Evolutionary conservation across 768 basidiomycete species (phyloP).

Genomic region (Lactifluus rugatus): DNA sequence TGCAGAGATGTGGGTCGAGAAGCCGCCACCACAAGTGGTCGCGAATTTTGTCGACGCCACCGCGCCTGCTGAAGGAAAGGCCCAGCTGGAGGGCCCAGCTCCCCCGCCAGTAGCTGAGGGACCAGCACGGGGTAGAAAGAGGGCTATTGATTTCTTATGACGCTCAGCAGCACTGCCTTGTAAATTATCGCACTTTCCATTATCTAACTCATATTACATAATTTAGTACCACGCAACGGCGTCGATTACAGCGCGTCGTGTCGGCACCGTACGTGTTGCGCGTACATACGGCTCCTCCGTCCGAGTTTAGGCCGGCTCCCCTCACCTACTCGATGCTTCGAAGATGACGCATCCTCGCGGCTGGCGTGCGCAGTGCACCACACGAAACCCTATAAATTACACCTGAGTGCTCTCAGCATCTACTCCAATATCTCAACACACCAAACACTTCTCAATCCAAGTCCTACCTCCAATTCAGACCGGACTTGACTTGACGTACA

Average conservation of each 20-base stretch:
- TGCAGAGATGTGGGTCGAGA: conserved; percentile 55
- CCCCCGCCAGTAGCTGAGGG: conserved; percentile 10
- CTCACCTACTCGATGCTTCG: not conserved
- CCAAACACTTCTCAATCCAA: no score
- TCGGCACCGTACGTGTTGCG: conserved; percentile 1
- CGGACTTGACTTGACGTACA: no score
- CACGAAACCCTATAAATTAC: not conserved
- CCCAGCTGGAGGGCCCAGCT: not conserved
- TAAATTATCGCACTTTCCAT: not conserved
- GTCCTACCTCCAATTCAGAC: no score
- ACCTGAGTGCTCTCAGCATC: not conserved
- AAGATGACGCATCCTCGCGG: conserved; percentile 1
- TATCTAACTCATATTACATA: not conserved
- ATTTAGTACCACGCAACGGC: no score
- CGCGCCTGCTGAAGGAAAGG: not conserved
- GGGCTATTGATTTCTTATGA: conserved; percentile 24
- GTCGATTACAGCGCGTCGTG: not conserved
- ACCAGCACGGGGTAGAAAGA: conserved; percentile 21
- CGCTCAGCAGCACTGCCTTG: not conserved
- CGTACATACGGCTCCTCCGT: not conserved
- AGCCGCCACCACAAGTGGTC: conserved; percentile 43
- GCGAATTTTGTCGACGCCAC: conserved; percentile 25
- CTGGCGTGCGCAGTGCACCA: not conserved
- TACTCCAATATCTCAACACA: no score
- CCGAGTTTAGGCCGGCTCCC: not conserved